Base-by-base conservation (phyloP, 1,284 basidiomycete species). In the Trichosporon sp. region DNA sequence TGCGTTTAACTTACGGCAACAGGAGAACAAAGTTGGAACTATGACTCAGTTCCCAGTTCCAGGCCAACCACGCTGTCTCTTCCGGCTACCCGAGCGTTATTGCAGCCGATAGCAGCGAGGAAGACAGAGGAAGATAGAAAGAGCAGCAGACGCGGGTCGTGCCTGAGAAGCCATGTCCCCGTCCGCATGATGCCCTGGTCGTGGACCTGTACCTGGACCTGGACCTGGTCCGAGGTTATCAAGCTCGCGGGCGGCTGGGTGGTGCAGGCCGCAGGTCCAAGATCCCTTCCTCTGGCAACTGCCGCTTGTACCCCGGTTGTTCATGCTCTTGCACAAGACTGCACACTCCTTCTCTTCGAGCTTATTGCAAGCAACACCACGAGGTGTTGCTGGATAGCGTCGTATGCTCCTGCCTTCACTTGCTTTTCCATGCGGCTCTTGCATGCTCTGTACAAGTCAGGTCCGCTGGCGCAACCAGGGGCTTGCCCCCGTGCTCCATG, bases 1-100 rank as follows among this genome's bases (percentile, higher is more conserved):
- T 54, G 49, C 49, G 49, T 54, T 27, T 54, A 54, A 54, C 14
- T 54, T 58, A 58, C 33, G 23, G 36, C 34, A 56, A 40, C 33
- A 58, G n/a, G 56, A 29, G 29, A 58, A 36, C 33, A 34, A 27
- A 58, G 56, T 58, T 36, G 36, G 36, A 27, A 44, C 40, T 9
- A 58, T 40, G 36, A 58, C 56, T 36, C 33, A 58, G 23, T 36
- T 13, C 29, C 31, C 33, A 34, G 33, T 40, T 58, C 33, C 56
- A 58, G 31, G 33, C 56, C 56, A 29, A 32, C n/a, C n/a, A n/a
- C n/a, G n/a, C n/a, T n/a, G n/a, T n/a, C n/a, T n/a, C n/a, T n/a
- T n/a, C n/a, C n/a, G n/a, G n/a, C n/a, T n/a, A n/a, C n/a, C n/a
- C n/a, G n/a, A n/a, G n/a, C n/a, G n/a, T n/a, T n/a, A n/a, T n/a